Base-by-base conservation (phyloP, 2,329 filamentous ascomycete species). In the Paecilomyces niveus region DNA sequence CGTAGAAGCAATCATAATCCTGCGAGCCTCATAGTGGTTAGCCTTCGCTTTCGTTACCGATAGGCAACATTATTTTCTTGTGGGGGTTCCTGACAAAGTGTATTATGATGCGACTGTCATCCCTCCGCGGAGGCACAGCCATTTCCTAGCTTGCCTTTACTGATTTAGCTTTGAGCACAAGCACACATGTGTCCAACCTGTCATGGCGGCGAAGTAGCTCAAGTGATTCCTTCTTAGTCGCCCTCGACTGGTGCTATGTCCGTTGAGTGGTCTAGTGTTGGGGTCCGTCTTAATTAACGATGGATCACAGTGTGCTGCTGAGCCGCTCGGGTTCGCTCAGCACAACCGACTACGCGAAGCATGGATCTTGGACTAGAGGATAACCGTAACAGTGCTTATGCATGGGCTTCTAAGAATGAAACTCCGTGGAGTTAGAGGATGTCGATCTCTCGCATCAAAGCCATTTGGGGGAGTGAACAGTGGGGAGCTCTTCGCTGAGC, bases 1-100 rank as follows among this genome's bases (percentile, higher is more conserved):
- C 92, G 73, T 97, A 97, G 79, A 97, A 97, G 78, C 90, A 96
- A 77, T 80, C 78, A 68, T 79, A 80, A 64, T 80, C 77, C 76
- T 78, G 57, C 21, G 26, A 52, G 9, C 15, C 26, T n/a, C 57
- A 57, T 26, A 26, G 55, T 21, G n/a, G 32, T 52, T 35, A 56
- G 22, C 18, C 18, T 52, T 15, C 24, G 7, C 33, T 35, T 29
- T 13, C 9, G 10, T 24, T 13, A n/a, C 31, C 18, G 51, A 52
- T 22, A 32, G 51, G 57, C 21, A 29, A 6, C 22, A 29, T 7
- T 2, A 26, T 10, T 15, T n/a, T 33, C 22, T 31, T 53, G 54
- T 55, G 15, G n/a, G 35, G 39, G 39, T 32, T 22, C 72, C 83
- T 71, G 77, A 93, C 90, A 77, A 96, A 92, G 74, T 96, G 90